Percentiles rank a stretch among this genome's conserved stretches.
phyloP scores from a whole-genome alignment of 1,284 basidiomycete species.

The Ganoderma leucocontextum region DNA sequence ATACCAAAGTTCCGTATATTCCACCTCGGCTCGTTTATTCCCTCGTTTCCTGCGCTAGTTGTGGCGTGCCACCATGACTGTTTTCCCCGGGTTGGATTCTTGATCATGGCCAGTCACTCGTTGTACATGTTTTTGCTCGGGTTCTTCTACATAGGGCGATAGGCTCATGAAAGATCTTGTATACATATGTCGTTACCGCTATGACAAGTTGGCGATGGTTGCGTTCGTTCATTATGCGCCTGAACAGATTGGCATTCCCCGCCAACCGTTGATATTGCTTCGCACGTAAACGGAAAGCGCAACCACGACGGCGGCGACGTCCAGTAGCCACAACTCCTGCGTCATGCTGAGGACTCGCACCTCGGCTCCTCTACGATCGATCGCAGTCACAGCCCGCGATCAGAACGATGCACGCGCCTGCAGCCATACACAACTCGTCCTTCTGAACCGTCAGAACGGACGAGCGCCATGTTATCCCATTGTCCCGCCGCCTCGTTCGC shows the following conservation, averaged over 20 bases:
- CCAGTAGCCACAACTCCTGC: conserved; percentile 3
- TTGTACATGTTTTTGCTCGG: conserved; percentile 25
- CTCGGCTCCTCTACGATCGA: conserved; percentile 3
- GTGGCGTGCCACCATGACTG: conserved; percentile 17
- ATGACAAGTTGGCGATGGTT: conserved; percentile 15
- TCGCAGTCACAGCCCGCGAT: conserved; percentile 6
- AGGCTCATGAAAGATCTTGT: conserved; percentile 27
- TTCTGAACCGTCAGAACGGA: neutral
- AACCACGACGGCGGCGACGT: neutral
- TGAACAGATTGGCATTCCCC: neutral
- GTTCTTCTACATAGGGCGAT: conserved; percentile 15
- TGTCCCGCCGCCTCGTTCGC: neutral
- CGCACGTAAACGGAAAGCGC: neutral
- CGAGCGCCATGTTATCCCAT: neutral
- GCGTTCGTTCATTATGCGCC: conserved; percentile 3
- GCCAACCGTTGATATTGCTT: conserved; percentile 1
- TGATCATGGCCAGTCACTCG: conserved; percentile 19
- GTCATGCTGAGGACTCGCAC: neutral
- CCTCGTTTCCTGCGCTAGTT: conserved; percentile 17
- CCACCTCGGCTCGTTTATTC: conserved; percentile 25
- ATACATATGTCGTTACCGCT: conserved; percentile 32
- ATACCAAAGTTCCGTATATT: conserved; percentile 28
- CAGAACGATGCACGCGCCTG: conserved; percentile 6
- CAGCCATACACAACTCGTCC: neutral
- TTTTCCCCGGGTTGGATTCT: conserved; percentile 26